Evolutionary conservation across 148 eudicot species (phyloP).

Genomic region (Vaccinium corymbosum): DNA sequence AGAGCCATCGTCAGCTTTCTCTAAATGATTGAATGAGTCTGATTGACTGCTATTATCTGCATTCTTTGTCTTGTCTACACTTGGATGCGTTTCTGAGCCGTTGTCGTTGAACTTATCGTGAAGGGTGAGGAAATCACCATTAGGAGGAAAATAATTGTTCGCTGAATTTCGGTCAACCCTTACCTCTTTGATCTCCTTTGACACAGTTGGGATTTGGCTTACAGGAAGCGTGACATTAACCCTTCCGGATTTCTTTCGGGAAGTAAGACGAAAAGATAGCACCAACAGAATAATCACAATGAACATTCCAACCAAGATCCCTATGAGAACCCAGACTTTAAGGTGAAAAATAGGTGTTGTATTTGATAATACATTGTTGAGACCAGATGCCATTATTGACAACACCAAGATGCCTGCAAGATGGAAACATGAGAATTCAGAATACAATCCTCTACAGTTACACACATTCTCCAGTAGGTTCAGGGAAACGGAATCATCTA

Average conservation of each 20-base stretch:
- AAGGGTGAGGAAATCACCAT: conserved; percentile 26
- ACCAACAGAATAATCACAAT: conserved; percentile 47
- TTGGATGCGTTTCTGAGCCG: conserved; percentile 45
- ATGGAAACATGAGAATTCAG: conserved; percentile 1
- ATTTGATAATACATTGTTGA: conserved; percentile 53
- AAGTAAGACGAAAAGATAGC: conserved; percentile 54
- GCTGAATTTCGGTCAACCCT: conserved; percentile 53
- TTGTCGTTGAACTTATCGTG: conserved; percentile 44
- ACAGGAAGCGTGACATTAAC: conserved; percentile 40
- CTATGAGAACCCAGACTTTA: conserved; percentile 70
- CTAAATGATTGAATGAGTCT: conserved; percentile 40
- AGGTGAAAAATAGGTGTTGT: conserved; percentile 52
- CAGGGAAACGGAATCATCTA: not conserved
- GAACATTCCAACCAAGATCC: conserved; percentile 51
- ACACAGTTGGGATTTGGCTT: conserved; percentile 51
- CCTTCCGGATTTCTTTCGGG: conserved; percentile 50
- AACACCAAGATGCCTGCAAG: conserved; percentile 19
- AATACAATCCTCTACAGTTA: conserved; percentile 6
- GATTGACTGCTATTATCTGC: conserved; percentile 42
- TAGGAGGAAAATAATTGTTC: conserved; percentile 22
- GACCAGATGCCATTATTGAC: conserved; percentile 33
- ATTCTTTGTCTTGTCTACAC: conserved; percentile 37
- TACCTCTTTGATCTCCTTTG: conserved; percentile 69
- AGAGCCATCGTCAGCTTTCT: conserved; percentile 30
- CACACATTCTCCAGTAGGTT: not conserved